Evolutionary conservation across 2,329 filamentous ascomycete species (phyloP), one percentile per base, ranked within the genome.

Genomic region (Fusarium clavum): DNA sequence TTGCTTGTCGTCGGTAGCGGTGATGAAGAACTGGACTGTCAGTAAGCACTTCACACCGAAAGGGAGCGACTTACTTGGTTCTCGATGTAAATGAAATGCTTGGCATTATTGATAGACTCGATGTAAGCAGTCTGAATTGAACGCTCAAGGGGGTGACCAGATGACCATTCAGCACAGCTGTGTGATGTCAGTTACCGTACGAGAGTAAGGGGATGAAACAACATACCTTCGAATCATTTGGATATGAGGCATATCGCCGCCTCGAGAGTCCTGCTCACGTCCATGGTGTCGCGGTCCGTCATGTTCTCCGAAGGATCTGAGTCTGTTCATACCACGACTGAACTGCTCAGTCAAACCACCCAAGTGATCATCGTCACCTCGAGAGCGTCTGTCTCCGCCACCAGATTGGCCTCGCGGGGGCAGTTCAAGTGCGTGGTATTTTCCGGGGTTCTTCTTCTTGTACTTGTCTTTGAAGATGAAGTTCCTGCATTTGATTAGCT

Each of bases 401-500:
- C 51, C 47, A 5, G 61, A 41, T 14, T 47, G 22, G 7, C 38
- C 57, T 40, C 61, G 54, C 5, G 62, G 57, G 34, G 62, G 60
- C 6, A 49, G 14, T n/a, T 73, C 64, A 4, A 76, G 67, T n/a
- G 52, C 59, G 10, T 79, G 71, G 60, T 90, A 89, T 71, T 87
- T 87, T 40, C 83, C 83, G 0, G 83, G 80, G 49, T 85, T 81
- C 55, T 84, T 84, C 46, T 78, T 77, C 55, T 80, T 76, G 77
- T 98, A 98, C 79, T 98, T 98, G 54, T 92, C 89, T 60, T 90
- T 86, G 70, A 89, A 97, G 70, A 98, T 94, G 77, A 93, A 97
- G 81, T 97, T 97, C 86, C 85, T 87, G 22, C 6, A 12, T 0
- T 22, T 3, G 2, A 52, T 78, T 55, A 65, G 49, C 6, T 14